Percentiles rank a stretch among this genome's conserved stretches.
Conservation (phyloP, 768 basidiomycete species). For the Naganishia onofrii region DNA sequence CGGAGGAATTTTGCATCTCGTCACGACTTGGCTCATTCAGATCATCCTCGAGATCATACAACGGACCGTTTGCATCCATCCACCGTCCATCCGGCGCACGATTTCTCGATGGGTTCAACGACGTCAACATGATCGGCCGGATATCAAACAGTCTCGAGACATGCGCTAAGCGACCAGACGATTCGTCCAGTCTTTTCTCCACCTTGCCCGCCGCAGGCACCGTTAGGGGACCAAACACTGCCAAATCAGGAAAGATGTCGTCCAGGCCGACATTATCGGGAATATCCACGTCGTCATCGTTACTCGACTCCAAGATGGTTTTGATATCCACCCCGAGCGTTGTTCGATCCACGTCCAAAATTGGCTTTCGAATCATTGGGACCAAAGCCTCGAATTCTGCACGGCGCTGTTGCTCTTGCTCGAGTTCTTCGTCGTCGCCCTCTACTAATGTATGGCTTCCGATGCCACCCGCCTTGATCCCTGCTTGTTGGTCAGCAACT, state of each 20-base stretch:
- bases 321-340: conserved; percentile 34
- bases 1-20: not conserved
- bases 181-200: conserved; percentile 71
- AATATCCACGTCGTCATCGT: conserved; percentile 15
- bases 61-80: conserved; percentile 58
- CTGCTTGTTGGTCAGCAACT: not conserved
- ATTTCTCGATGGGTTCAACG: conserved; percentile 75
- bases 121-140: conserved; percentile 78
- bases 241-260: conserved; percentile 76
- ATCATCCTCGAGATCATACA: conserved; percentile 34
- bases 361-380: conserved; percentile 27
- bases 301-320: conserved; percentile 27
- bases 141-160: conserved; percentile 72
- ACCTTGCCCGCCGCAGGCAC: conserved; percentile 60
- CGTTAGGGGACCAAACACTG: conserved; percentile 53
- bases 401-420: not conserved
- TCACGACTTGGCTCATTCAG: conserved; percentile 13
- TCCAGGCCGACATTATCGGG: conserved; percentile 11
- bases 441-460: conserved; percentile 1
- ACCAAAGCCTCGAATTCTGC: conserved; percentile 28
- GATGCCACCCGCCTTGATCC: conserved; percentile 1
- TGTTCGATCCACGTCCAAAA: conserved; percentile 33
- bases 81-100: conserved; percentile 64
- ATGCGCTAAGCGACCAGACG: conserved; percentile 70
- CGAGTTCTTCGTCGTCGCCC: not conserved